Evolutionary conservation across 345 rosid genomes (phyloP).

Genomic region (Aquilaria sinensis): DNA sequence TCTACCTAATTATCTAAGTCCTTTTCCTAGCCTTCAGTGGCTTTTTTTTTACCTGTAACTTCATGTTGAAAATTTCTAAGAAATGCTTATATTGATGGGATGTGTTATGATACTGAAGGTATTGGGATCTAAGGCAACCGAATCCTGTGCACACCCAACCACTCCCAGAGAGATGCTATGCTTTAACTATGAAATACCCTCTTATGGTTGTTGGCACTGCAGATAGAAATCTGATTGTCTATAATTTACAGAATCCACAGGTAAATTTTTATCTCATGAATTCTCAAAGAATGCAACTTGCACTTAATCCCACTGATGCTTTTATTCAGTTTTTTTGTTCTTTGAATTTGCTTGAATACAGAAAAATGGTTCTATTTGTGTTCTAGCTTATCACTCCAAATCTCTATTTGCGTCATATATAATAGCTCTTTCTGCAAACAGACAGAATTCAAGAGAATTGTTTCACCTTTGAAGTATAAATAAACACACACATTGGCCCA

Average conservation of each 20-base stretch:
- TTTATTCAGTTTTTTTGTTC: too few relatives aligned
- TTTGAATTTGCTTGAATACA: too few relatives aligned
- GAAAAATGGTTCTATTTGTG: too few relatives aligned
- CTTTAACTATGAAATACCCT: constrained; percentile 74
- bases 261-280: constrained; percentile 23
- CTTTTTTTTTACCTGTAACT: too few relatives aligned
- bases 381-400: too few relatives aligned
- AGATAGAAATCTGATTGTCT: constrained; percentile 74
- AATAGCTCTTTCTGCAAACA: constrained; percentile 16
- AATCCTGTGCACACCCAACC: constrained; percentile 85
- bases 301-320: too few relatives aligned
- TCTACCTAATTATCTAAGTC: too few relatives aligned
- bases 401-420: background rate
- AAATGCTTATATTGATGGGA: background rate
- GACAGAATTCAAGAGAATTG: constrained; percentile 80
- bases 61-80: background rate
- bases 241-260: constrained; percentile 85
- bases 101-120: constrained; percentile 33
- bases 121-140: constrained; percentile 87
- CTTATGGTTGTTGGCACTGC: constrained; percentile 96
- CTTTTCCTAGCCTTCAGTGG: background rate
- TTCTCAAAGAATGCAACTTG: background rate
- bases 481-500: too few relatives aligned
- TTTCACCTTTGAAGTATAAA: constrained; percentile 84
- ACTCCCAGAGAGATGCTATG: constrained; percentile 89